phyloP scores from a whole-genome alignment of 2,329 filamentous ascomycete genomes.

The Canariomyces notabilis region DNA sequence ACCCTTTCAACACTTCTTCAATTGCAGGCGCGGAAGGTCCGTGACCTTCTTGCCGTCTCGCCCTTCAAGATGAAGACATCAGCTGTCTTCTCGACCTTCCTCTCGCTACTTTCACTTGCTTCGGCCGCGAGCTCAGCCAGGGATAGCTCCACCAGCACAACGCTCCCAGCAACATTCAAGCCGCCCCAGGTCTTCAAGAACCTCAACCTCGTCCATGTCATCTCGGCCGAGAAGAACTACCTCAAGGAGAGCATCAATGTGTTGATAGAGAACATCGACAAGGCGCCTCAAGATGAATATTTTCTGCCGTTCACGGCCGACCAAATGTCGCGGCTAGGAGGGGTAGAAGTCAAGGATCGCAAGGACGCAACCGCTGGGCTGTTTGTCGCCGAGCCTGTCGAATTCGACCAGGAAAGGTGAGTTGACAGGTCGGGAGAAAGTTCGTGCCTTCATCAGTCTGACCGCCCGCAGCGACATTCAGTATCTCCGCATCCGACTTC shows the following conservation, averaged over 20 bases:
- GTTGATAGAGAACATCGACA: constrained; percentile 83
- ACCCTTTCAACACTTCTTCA: constrained; percentile 8
- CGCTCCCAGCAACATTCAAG: constrained; percentile 64
- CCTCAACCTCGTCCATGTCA: constrained; percentile 79
- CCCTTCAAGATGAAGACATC: constrained; percentile 41
- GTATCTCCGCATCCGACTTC: constrained; percentile 80
- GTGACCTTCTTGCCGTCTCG: constrained; percentile 25
- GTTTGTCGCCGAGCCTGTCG: constrained; percentile 66
- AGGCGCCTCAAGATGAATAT: constrained; percentile 79
- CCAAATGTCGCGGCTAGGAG: constrained; percentile 72
- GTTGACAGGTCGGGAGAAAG: constrained; percentile 8
- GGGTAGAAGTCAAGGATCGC: constrained; percentile 87
- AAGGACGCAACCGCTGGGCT: constrained; percentile 64
- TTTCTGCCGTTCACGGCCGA: constrained; percentile 79
- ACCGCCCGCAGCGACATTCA: constrained; percentile 56
- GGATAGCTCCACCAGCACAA: constrained; percentile 49
- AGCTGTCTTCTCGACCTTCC: constrained; percentile 52
- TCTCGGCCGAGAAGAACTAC: constrained; percentile 91
- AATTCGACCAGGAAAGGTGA: constrained; percentile 56
- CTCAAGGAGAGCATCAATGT: constrained; percentile 88
- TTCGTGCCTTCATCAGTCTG: constrained; percentile 22
- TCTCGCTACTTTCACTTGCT: constrained; percentile 50
- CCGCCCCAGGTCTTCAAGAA: constrained; percentile 93
- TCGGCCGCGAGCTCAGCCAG: constrained; percentile 30
- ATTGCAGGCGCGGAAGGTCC: constrained; percentile 23